Conservation (phyloP, 1,284 basidiomycete species). For the Cutaneotrichosporon dermatis region DNA sequence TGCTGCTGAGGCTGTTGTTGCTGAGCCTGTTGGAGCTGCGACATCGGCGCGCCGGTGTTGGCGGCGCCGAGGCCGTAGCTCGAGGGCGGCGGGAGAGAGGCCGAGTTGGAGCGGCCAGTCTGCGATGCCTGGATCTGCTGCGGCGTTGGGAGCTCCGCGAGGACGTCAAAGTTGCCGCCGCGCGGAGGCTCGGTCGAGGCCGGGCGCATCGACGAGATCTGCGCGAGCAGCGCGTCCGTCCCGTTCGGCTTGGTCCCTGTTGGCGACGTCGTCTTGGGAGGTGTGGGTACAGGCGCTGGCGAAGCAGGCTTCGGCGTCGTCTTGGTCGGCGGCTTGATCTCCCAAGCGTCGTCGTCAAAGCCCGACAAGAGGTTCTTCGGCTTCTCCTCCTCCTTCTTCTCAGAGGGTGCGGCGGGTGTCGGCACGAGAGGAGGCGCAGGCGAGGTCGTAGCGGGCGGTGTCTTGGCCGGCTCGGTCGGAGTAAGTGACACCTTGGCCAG, state of each 20-base stretch:
- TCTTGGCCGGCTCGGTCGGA: conserved; percentile 34
- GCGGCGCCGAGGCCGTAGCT: conserved; percentile 70
- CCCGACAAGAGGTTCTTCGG: conserved; percentile 55
- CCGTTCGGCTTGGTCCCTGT: conserved; percentile 42
- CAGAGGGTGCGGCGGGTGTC: conserved; percentile 15
- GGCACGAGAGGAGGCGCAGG: too few relatives aligned
- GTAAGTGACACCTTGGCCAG: conserved; percentile 58
- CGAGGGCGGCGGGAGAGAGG: conserved; percentile 50
- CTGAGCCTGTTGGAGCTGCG: conserved; percentile 57
- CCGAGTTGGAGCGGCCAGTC: conserved; percentile 52
- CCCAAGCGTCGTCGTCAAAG: conserved; percentile 98
- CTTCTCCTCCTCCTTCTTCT: conserved; percentile 47
- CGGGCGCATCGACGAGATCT: conserved; percentile 38
- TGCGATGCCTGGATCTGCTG: conserved; percentile 9
- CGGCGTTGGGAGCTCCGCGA: conserved; percentile 1
- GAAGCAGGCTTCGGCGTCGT: conserved; percentile 54
- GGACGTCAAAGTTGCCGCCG: conserved; percentile 13
- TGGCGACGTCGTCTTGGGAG: conserved; percentile 25
- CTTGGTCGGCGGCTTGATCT: conserved; percentile 75
- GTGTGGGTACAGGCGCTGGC: conserved; percentile 41
- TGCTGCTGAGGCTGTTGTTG: conserved; percentile 56
- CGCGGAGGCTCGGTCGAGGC: conserved; percentile 35
- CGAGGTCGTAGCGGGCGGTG: conserved; percentile 12
- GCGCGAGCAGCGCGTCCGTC: conserved; percentile 49
- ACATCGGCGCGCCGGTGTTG: conserved; percentile 63